Evolutionary conservation across 2,329 filamentous ascomycete genomes (phyloP), one percentile per base, ranked within the genome.

Genomic region (Aspergillus costaricaensis): DNA sequence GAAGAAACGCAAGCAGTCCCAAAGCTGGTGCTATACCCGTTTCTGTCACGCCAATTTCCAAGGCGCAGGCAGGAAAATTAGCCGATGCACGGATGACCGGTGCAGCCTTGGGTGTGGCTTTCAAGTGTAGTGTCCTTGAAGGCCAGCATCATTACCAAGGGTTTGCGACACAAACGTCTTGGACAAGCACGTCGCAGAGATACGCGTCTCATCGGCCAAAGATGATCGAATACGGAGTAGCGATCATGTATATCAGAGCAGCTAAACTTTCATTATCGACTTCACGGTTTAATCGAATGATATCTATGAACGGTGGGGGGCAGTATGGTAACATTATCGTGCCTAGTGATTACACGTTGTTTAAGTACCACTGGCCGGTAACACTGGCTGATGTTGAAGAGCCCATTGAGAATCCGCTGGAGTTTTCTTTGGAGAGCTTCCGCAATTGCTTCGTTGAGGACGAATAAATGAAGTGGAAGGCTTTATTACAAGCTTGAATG

Each of bases 1-100:
- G 58, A 88, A 87, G 77, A 83, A 80, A 67, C 79, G 81, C 57
- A 86, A 85, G 76, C 78, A 83, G 62, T 81, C 81, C 55, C 79
- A 82, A 55, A 71, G 25, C 77, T 10, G 71, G 68, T 36, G 59
- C 66, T 36, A 73, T 72, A 14, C 69, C 75, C 21, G 61, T 68
- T 50, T 54, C 68, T 9, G 65, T 64, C 4, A 67, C 65, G 2
- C 63, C 74, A 5, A 66, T 71, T 21, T 60, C 72, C 2, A 76
- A 75, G 49, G 67, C 74, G 3, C 69, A 71, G 44, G 38, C 58
- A 25, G 57, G 51, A 25, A 74, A 78, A 52, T 68, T 74, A 72
- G 67, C 68, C 30, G 73, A 75, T 17, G 72, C 74, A 51, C 79
- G 79, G 36, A 19, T 49, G 54, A 62, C 69, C 23, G 67, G 72